Conservation (phyloP, 441 rosid genomes). For the Populus hybrid region DNA sequence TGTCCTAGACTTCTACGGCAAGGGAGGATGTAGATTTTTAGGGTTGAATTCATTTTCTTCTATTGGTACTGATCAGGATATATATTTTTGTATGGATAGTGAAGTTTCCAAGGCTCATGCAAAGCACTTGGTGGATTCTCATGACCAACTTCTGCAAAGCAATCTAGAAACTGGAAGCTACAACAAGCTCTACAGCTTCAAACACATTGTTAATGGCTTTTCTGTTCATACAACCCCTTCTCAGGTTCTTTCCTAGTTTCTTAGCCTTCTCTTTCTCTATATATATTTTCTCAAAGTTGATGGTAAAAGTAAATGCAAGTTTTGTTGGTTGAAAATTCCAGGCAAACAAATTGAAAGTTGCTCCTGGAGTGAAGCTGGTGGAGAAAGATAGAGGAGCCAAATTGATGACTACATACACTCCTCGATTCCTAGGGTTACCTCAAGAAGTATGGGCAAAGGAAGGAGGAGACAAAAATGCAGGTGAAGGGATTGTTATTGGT, state of each 20-base stretch:
- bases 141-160: conserved; percentile 55
- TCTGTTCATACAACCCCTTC: conserved; percentile 17
- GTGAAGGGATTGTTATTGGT: conserved; percentile 79
- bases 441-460: conserved; percentile 46
- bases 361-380: conserved; percentile 55
- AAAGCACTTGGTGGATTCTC: conserved; percentile 52
- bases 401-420: conserved; percentile 84
- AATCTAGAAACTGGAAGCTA: conserved; percentile 61
- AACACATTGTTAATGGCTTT: conserved; percentile 73
- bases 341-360: conserved; percentile 59
- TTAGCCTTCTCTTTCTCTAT: background rate
- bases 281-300: background rate
- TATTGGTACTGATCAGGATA: background rate
- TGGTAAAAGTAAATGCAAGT: background rate
- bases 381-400: conserved; percentile 89
- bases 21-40: background rate
- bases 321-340: conserved; percentile 23
- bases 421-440: conserved; percentile 65
- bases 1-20: background rate
- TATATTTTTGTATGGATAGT: conserved; percentile 24
- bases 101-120: conserved; percentile 41
- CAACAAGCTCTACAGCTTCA: conserved; percentile 83
- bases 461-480: conserved; percentile 28
- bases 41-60: background rate
- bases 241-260: conserved; percentile 37